phyloP scores from a whole-genome alignment of 1,284 basidiomycete species.

The Trichosporon coremiiforme region DNA sequence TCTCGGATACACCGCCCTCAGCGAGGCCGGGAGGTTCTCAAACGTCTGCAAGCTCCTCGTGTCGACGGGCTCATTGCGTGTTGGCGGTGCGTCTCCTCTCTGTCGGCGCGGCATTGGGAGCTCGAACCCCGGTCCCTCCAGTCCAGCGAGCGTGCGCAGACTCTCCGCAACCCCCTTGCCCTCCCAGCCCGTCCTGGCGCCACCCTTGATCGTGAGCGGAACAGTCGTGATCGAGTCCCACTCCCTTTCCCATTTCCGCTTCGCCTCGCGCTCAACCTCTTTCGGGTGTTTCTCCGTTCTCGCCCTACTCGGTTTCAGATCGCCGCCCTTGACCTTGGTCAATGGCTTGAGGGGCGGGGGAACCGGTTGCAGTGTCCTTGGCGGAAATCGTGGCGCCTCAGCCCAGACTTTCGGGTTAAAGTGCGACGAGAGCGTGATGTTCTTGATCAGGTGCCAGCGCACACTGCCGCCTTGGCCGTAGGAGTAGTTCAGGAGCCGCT shows the following conservation, averaged over 20 bases:
- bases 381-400: constrained; percentile 19
- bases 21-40: constrained; percentile 14
- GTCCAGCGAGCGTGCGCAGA: constrained; percentile 36
- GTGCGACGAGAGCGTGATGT: constrained; percentile 23
- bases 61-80: background rate
- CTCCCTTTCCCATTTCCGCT: constrained; percentile 14
- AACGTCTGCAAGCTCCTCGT: constrained; percentile 18
- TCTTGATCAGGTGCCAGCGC: constrained; percentile 33
- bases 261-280: background rate
- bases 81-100: background rate
- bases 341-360: constrained; percentile 21
- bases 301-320: background rate
- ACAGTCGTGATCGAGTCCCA: constrained; percentile 25
- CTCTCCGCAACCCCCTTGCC: constrained; percentile 25
- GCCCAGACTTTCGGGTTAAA: constrained; percentile 16
- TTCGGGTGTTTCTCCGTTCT: background rate
- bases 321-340: background rate
- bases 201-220: constrained; percentile 35
- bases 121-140: constrained; percentile 19
- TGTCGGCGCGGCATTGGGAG: background rate
- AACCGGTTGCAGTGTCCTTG: constrained; percentile 21
- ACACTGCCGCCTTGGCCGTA: constrained; percentile 18
- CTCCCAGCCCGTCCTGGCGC: constrained; percentile 29
- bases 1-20: constrained; percentile 22
- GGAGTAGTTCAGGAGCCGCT: constrained; percentile 30